These are phyloP conservation scores for Harringtonia lauricola DNA, from an alignment of 2,329 filamentous ascomycete genomes.

Conservation along the genomic window DNA sequence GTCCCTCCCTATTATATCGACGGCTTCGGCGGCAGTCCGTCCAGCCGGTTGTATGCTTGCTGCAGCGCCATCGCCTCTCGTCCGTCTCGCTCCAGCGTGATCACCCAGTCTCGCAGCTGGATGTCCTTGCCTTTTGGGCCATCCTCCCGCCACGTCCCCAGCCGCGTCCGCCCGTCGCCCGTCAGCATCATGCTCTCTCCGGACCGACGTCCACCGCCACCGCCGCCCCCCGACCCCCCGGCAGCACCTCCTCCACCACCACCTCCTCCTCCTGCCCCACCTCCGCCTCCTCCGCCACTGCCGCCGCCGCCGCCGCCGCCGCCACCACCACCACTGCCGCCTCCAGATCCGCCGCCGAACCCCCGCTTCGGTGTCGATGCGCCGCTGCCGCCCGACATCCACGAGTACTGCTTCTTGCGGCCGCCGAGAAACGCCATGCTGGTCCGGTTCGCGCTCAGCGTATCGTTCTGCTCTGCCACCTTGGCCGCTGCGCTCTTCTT, in stretches of 20 bases:
- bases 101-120: conserved; percentile 73
- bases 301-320: background rate
- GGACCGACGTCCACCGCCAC: conserved; percentile 9
- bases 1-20: background rate
- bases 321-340: conserved; percentile 19
- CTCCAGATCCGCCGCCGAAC: conserved; percentile 22
- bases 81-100: conserved; percentile 69
- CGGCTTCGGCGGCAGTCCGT: conserved; percentile 24
- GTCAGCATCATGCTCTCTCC: conserved; percentile 34
- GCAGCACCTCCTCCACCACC: background rate
- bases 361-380: conserved; percentile 36
- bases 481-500: conserved; percentile 69
- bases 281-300: conserved; percentile 13
- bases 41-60: conserved; percentile 41
- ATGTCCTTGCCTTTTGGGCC: conserved; percentile 66
- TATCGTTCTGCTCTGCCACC: conserved; percentile 65
- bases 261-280: conserved; percentile 21
- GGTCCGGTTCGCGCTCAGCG: conserved; percentile 74
- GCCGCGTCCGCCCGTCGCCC: conserved; percentile 46
- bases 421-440: conserved; percentile 54
- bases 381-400: conserved; percentile 56
- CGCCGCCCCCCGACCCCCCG: background rate
- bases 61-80: conserved; percentile 50
- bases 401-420: conserved; percentile 62
- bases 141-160: conserved; percentile 72